Percentiles rank a stretch among this genome's conserved stretches.
Conservation (phyloP, 78 protist species). For the Anaeramoeba ignava region DNA sequence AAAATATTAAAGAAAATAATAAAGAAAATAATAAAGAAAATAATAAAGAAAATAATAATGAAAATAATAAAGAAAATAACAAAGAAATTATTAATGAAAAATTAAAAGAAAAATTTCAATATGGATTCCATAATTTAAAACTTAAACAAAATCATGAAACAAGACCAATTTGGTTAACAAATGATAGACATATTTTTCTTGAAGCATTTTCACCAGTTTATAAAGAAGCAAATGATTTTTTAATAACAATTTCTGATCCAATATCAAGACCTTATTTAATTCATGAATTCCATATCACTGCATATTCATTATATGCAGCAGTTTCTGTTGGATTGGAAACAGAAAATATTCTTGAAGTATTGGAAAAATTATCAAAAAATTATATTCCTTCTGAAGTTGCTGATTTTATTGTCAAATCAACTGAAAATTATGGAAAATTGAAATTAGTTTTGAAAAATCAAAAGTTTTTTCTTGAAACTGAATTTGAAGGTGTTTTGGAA, state of each 20-base stretch:
- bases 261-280: constrained; percentile 59
- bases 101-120: no score
- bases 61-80: no score
- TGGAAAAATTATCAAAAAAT: constrained; percentile 8
- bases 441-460: not conserved
- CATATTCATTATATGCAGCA: constrained; percentile 85
- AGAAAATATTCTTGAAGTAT: constrained; percentile 8
- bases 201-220: constrained; percentile 74
- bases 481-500: not conserved
- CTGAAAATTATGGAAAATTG: not conserved
- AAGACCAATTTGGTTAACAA: constrained; percentile 71
- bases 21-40: no score
- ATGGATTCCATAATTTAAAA: no score
- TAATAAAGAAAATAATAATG: no score
- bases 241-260: constrained; percentile 91
- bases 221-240: constrained; percentile 72
- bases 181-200: constrained; percentile 68
- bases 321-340: constrained; percentile 59
- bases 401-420: not conserved
- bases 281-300: constrained; percentile 79
- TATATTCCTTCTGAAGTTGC: not conserved
- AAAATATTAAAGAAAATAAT: no score
- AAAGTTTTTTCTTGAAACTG: not conserved
- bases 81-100: no score
- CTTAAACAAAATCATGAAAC: constrained; percentile 30